A percentile compares a stretch with the other conserved stretches of the same genome.
Conservation (phyloP, 1,139 yeast genomes). For the Yamadazyma atlantica region DNA sequence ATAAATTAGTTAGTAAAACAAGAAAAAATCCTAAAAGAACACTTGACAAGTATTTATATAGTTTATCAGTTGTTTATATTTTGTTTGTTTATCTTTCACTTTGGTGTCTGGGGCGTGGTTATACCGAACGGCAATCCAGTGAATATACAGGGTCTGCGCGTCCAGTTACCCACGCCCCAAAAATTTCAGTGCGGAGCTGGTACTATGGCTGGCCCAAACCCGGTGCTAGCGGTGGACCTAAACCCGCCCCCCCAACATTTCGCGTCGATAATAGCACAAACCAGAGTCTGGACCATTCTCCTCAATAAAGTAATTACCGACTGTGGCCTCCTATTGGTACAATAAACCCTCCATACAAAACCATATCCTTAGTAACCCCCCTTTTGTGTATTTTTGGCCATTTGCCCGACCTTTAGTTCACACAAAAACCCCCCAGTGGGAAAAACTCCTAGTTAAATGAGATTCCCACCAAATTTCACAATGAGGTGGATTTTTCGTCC, state of each 20-base stretch:
- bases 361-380: neutral
- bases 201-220: too few relatives aligned
- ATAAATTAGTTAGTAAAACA: slow-evolving; percentile 7
- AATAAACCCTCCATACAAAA: neutral
- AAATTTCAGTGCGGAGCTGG: too few relatives aligned
- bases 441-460: slow-evolving; percentile 2
- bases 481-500: too few relatives aligned
- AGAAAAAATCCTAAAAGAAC: neutral
- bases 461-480: slow-evolving; percentile 3
- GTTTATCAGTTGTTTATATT: slow-evolving; percentile 9
- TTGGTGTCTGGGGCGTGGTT: neutral
- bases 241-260: neutral
- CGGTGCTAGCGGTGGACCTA: too few relatives aligned
- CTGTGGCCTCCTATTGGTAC: too few relatives aligned
- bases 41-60: slow-evolving; percentile 1
- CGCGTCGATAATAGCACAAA: neutral
- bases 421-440: neutral
- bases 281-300: neutral
- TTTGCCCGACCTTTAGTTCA: neutral
- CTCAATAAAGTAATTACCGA: neutral
- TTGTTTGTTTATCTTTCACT: slow-evolving; percentile 11
- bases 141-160: too few relatives aligned
- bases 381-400: neutral
- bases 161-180: too few relatives aligned
- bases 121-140: too few relatives aligned